A percentile compares a stretch with the other conserved stretches of the same genome.
phyloP scores from a whole-genome alignment of 331 rosid species.

The Quercus phellos region DNA sequence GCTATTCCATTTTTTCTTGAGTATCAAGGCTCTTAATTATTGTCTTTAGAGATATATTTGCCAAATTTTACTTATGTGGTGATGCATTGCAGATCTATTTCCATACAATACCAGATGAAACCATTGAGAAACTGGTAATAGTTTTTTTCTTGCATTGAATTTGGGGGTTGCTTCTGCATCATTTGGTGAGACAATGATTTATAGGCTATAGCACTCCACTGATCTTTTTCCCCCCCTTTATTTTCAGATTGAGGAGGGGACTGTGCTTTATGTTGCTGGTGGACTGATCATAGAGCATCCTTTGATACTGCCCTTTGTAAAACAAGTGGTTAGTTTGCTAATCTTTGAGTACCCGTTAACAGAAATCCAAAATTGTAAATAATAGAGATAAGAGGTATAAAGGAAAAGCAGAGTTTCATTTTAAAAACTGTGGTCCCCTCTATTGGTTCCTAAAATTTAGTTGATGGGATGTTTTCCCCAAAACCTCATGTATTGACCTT shows the following conservation, averaged over 20 bases:
- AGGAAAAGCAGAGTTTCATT: conserved; percentile 4
- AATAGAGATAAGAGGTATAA: background rate
- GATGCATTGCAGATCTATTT: conserved; percentile 68
- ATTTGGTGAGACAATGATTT: background rate
- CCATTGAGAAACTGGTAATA: conserved; percentile 77
- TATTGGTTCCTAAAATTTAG: conserved; percentile 7
- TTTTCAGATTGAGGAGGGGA: conserved; percentile 80
- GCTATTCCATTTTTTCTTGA: background rate
- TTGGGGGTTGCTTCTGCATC: conserved; percentile 9
- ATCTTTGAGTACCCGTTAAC: conserved; percentile 10
- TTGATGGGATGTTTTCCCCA: background rate
- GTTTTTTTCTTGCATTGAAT: conserved; percentile 10
- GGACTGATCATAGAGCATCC: conserved; percentile 95
- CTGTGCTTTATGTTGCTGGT: conserved; percentile 82
- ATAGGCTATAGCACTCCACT: background rate
- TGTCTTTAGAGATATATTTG: background rate
- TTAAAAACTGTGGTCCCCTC: conserved; percentile 1
- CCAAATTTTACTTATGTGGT: conserved; percentile 19
- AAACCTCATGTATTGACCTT: background rate
- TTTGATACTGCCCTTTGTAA: conserved; percentile 62
- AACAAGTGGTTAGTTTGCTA: conserved; percentile 80
- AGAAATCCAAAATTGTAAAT: background rate
- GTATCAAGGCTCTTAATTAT: background rate
- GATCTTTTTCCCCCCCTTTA: background rate
- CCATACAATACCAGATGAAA: conserved; percentile 80